Evolutionary conservation across 257 asterid genomes (phyloP).

Genomic region (Primulina tabacum): DNA sequence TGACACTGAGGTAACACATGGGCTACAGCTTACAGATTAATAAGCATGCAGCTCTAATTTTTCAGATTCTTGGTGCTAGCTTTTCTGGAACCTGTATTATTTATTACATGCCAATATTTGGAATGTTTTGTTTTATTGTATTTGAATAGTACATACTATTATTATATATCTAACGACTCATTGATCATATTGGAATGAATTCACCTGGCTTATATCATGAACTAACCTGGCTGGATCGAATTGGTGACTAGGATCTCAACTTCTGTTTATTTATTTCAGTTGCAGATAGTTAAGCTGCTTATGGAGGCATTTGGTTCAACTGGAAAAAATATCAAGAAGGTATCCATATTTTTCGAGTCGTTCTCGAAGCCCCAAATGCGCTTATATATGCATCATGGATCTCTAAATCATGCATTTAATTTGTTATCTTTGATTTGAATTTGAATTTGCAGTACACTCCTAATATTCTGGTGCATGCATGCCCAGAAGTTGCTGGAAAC

Average conservation of each 20-base stretch:
- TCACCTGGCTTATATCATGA: not conserved
- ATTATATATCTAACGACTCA: not conserved
- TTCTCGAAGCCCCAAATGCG: not conserved
- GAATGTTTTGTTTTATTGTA: too few species aligned
- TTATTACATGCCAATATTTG: too few species aligned
- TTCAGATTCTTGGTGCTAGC: not conserved
- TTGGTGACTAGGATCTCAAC: not conserved
- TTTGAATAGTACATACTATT: not conserved
- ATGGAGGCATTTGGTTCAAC: conserved; percentile 68
- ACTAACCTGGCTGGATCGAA: not conserved
- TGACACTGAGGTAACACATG: conserved; percentile 63
- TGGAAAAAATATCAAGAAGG: conserved; percentile 58
- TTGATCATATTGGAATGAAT: conserved; percentile 1
- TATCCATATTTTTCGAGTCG: conserved; percentile 15
- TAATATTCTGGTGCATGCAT: conserved; percentile 44
- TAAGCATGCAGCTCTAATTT: not conserved
- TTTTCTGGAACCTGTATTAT: not conserved
- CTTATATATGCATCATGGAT: not conserved
- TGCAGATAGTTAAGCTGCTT: conserved; percentile 72
- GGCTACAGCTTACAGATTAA: not conserved
- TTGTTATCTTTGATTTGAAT: conserved; percentile 3
- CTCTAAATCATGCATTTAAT: not conserved
- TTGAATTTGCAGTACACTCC: conserved; percentile 47
- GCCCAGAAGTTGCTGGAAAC: conserved; percentile 76
- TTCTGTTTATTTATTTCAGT: conserved; percentile 44